Evolutionary conservation across 805 yeast species (phyloP).

Genomic region (Myxozyma vanderwaltii): DNA sequence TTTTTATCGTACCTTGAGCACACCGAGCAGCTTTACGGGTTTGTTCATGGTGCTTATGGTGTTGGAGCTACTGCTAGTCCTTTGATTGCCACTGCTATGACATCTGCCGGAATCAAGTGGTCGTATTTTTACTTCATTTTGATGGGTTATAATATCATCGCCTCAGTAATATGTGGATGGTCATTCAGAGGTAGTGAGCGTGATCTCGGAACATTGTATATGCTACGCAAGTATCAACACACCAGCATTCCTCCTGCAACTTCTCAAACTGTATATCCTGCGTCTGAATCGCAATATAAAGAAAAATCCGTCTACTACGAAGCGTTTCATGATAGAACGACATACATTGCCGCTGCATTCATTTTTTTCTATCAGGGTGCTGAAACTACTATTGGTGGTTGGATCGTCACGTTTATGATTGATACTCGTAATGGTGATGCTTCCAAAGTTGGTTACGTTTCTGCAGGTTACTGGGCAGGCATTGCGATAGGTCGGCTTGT

Average conservation of each 20-base stretch:
- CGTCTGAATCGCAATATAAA: not conserved
- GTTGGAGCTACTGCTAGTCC: slow-evolving; percentile 72
- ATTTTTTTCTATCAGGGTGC: slow-evolving; percentile 67
- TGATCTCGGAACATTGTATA: slow-evolving; percentile 8
- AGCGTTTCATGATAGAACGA: not conserved
- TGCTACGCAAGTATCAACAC: not conserved
- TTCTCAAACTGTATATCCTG: not conserved
- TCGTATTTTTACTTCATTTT: slow-evolving; percentile 53
- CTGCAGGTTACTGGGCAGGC: slow-evolving; percentile 74
- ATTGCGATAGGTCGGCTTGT: slow-evolving; percentile 62
- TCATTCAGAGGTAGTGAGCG: slow-evolving; percentile 11
- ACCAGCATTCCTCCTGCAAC: not conserved
- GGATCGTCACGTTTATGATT: slow-evolving; percentile 65
- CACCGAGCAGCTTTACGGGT: slow-evolving; percentile 60
- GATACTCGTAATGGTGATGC: slow-evolving; percentile 54
- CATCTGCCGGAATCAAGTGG: slow-evolving; percentile 55
- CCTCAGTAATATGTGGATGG: not conserved
- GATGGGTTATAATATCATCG: slow-evolving; percentile 43
- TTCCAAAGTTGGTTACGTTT: slow-evolving; percentile 60
- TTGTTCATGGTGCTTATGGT: slow-evolving; percentile 70
- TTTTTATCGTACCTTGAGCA: slow-evolving; percentile 53
- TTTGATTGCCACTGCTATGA: slow-evolving; percentile 59
- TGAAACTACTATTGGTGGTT: slow-evolving; percentile 71
- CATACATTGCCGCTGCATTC: slow-evolving; percentile 54
- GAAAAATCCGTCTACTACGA: slow-evolving; percentile 8